Evolutionary conservation across 2,329 filamentous ascomycete species (phyloP).

Genomic region (Cladosporium velox): DNA sequence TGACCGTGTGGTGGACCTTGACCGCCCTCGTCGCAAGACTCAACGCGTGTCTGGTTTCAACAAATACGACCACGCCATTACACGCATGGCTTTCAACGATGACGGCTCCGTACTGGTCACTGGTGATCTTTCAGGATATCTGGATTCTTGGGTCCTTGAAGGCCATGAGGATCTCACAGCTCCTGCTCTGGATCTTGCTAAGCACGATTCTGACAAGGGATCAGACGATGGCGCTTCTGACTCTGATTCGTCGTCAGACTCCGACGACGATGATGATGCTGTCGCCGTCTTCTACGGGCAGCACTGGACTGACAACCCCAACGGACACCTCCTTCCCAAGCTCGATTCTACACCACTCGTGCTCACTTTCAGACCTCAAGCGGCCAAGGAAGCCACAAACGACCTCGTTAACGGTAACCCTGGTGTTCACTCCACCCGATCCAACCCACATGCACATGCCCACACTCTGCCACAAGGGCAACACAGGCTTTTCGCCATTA

Average conservation of each 20-base stretch:
- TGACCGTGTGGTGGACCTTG: conserved; percentile 41
- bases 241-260: conserved; percentile 39
- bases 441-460: conserved; percentile 56
- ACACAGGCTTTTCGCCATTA: conserved; percentile 61
- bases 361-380: conserved; percentile 48
- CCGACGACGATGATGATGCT: conserved; percentile 51
- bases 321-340: conserved; percentile 48
- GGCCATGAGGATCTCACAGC: conserved; percentile 55
- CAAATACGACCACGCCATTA: conserved; percentile 76
- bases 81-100: conserved; percentile 73
- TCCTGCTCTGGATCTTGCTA: conserved; percentile 41
- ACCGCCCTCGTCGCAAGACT: conserved; percentile 39
- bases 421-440: conserved; percentile 52
- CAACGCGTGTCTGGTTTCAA: conserved; percentile 47
- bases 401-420: conserved; percentile 48
- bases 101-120: conserved; percentile 78
- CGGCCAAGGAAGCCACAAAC: conserved; percentile 2
- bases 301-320: conserved; percentile 75
- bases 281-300: conserved; percentile 58
- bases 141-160: conserved; percentile 82
- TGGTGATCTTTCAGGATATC: conserved; percentile 78
- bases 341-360: conserved; percentile 49
- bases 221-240: conserved; percentile 32
- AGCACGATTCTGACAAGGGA: conserved; percentile 32
- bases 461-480: conserved; percentile 58